Evolutionary conservation across 2,329 filamentous ascomycete genomes (phyloP).

Genomic region (Pseudogymnoascus sp.): DNA sequence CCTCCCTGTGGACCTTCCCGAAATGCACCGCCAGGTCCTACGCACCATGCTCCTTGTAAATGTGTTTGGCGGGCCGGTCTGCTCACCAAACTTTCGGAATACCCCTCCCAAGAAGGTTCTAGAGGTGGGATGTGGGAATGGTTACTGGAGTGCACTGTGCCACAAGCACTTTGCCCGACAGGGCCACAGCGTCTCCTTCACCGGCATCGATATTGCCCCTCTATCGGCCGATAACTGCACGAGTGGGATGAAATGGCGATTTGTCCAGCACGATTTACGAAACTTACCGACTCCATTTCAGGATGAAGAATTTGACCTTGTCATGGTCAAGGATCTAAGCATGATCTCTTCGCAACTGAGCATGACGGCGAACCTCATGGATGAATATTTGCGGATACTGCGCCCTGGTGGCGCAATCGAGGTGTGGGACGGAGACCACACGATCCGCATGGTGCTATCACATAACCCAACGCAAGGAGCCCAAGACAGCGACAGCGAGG

Average conservation of each 20-base stretch:
- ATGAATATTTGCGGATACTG: constrained; percentile 70
- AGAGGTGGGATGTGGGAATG: constrained; percentile 80
- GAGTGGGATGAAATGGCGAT: constrained; percentile 77
- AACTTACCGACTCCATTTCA: constrained; percentile 68
- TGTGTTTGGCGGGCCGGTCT: constrained; percentile 72
- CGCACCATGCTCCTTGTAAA: constrained; percentile 74
- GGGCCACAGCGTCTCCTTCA: constrained; percentile 67
- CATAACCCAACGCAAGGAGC: constrained; percentile 45
- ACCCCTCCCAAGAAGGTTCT: constrained; percentile 69
- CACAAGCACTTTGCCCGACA: constrained; percentile 66
- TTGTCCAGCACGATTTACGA: constrained; percentile 80
- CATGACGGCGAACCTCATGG: constrained; percentile 47
- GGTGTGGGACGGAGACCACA: constrained; percentile 82
- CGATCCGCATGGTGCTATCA: constrained; percentile 73
- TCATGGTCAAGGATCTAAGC: constrained; percentile 80
- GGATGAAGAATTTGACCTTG: constrained; percentile 73
- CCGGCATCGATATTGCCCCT: constrained; percentile 73
- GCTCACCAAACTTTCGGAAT: constrained; percentile 56
- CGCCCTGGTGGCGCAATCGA: constrained; percentile 73
- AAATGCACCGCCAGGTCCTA: constrained; percentile 80
- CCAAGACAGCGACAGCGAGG: constrained; percentile 36
- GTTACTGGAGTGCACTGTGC: constrained; percentile 83
- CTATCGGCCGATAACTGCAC: constrained; percentile 54
- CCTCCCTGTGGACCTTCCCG: constrained; percentile 78
- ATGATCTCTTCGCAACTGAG: constrained; percentile 52